Evolutionary conservation across 768 basidiomycete species (phyloP).

Genomic region (Russula earlei): DNA sequence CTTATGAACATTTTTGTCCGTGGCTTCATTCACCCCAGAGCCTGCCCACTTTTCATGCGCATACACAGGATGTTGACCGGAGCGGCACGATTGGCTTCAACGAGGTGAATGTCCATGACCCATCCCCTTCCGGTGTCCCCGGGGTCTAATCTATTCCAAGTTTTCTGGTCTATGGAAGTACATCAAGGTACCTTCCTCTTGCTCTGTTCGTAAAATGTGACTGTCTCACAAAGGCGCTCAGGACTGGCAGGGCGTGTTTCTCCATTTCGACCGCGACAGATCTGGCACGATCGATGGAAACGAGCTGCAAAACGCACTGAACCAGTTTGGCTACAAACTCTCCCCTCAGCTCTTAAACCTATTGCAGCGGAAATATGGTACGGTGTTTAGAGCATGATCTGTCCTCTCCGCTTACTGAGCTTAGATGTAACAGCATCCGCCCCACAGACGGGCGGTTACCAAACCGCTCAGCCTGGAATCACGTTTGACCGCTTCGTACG

Average conservation of each 20-base stretch:
- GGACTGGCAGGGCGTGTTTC: conserved; percentile 83
- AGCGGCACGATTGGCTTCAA: conserved; percentile 74
- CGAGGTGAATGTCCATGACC: conserved; percentile 38
- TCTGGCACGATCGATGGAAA: conserved; percentile 67
- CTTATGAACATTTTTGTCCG: conserved; percentile 75
- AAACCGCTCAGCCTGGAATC: conserved; percentile 45
- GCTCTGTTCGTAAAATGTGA: not conserved
- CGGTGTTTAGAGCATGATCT: not conserved
- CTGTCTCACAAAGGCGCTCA: conserved; percentile 18
- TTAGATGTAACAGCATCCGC: conserved; percentile 41
- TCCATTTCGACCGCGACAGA: conserved; percentile 74
- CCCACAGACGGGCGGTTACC: conserved; percentile 22
- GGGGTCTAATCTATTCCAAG: conserved; percentile 23
- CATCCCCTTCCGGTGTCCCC: not conserved
- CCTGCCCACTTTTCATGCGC: not conserved
- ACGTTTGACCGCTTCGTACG: conserved; percentile 83
- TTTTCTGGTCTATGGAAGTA: conserved; percentile 77
- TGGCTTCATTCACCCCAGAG: not conserved
- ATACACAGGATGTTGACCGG: conserved; percentile 51
- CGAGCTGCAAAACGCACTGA: conserved; percentile 61
- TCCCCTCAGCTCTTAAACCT: conserved; percentile 55
- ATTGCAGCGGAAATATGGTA: conserved; percentile 74
- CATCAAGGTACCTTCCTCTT: conserved; percentile 42
- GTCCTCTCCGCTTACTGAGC: not conserved
- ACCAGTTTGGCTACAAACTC: conserved; percentile 72